Conservation (phyloP, 2,329 filamentous ascomycete species). For the Aureobasidium melanogenum region DNA sequence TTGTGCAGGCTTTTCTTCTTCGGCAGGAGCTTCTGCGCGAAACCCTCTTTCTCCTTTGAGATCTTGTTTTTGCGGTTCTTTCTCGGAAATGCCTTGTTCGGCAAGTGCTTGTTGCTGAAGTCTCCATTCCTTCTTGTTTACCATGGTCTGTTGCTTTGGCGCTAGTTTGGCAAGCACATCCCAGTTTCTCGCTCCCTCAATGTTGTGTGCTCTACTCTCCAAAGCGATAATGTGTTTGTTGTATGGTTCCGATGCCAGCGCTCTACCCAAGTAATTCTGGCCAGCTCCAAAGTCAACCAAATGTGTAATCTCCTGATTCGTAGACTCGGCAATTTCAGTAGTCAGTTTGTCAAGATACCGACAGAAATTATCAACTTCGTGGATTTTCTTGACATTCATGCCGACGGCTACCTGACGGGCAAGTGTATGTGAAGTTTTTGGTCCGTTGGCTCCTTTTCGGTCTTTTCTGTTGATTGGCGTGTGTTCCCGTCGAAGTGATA, state of each 20-base stretch:
- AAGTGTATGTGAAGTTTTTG: slow-evolving; percentile 29
- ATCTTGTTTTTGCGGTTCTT: background rate
- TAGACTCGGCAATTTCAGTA: slow-evolving; percentile 40
- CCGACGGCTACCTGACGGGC: slow-evolving; percentile 69
- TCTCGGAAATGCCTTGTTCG: background rate
- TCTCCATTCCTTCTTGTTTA: slow-evolving; percentile 74
- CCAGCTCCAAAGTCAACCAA: slow-evolving; percentile 94
- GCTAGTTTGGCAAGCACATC: slow-evolving; percentile 75
- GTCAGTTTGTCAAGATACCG: slow-evolving; percentile 67
- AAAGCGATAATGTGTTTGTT: slow-evolving; percentile 83
- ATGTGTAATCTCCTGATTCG: slow-evolving; percentile 56
- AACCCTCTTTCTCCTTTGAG: slow-evolving; percentile 12
- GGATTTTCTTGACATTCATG: slow-evolving; percentile 93
- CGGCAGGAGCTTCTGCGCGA: slow-evolving; percentile 1
- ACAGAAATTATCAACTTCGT: slow-evolving; percentile 90
- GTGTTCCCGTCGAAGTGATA: slow-evolving; percentile 59
- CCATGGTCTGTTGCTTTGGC: slow-evolving; percentile 61
- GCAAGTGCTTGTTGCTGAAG: slow-evolving; percentile 30
- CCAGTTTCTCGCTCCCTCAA: slow-evolving; percentile 72
- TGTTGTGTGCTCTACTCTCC: slow-evolving; percentile 79
- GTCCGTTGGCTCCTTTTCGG: slow-evolving; percentile 16
- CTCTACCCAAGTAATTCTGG: slow-evolving; percentile 89
- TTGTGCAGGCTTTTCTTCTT: slow-evolving; percentile 25
- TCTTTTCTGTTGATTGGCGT: slow-evolving; percentile 9
- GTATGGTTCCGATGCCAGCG: slow-evolving; percentile 76